phyloP scores from a whole-genome alignment of 305 asterid species.

The Petunia hybrid region DNA sequence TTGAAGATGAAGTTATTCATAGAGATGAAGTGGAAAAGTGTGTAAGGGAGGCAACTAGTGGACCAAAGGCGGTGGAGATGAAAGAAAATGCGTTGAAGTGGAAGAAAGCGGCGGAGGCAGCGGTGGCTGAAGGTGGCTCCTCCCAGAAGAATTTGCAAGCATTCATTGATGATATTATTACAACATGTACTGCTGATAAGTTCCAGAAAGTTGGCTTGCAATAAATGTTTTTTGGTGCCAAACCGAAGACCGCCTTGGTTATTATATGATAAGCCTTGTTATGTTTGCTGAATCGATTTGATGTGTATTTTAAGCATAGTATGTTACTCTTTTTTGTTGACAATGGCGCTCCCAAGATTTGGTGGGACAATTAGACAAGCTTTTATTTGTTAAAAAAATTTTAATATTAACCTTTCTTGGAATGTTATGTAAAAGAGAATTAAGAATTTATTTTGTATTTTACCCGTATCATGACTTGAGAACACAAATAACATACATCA shows the following conservation, averaged over 20 bases:
- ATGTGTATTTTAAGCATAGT: too few species aligned
- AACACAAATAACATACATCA: too few species aligned
- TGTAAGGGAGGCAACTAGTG: conserved; percentile 53
- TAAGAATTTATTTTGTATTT: too few species aligned
- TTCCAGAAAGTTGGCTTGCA: neutral
- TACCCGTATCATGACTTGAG: too few species aligned
- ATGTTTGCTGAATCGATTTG: too few species aligned
- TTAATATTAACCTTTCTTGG: too few species aligned
- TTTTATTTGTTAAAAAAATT: too few species aligned
- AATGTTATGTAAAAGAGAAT: too few species aligned
- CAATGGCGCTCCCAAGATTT: too few species aligned
- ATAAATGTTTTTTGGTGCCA: neutral
- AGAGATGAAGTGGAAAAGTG: conserved; percentile 68
- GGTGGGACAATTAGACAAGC: too few species aligned
- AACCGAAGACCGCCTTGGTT: neutral
- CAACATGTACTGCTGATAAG: conserved; percentile 24
- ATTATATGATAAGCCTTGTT: too few species aligned
- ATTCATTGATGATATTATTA: conserved; percentile 9
- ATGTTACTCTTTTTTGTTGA: too few species aligned
- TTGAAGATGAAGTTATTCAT: conserved; percentile 60
- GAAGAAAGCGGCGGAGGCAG: conserved; percentile 73
- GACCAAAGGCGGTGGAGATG: conserved; percentile 56
- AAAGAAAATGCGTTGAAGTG: conserved; percentile 64
- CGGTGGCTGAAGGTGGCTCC: conserved; percentile 71
- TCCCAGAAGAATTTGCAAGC: conserved; percentile 52